Evolutionary conservation across 495 filamentous ascomycete species (phyloP).

Genomic region (Platismatia glauca): DNA sequence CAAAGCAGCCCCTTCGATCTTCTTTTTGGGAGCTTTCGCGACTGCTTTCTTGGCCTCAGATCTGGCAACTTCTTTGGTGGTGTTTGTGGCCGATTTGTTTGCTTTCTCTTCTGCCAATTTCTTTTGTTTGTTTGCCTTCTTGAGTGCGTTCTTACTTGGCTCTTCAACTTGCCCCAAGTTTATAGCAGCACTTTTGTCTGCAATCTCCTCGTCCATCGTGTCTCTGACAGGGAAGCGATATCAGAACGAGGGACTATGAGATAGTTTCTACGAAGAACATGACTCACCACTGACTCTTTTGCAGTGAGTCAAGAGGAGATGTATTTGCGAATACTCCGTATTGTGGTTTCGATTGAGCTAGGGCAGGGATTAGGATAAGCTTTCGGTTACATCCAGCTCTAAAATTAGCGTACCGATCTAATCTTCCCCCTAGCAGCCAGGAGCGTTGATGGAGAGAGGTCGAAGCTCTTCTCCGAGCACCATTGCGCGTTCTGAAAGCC

Average conservation of each 20-base stretch:
- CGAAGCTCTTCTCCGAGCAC: neutral
- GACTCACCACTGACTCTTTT: neutral
- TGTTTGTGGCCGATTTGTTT: slow-evolving; percentile 54
- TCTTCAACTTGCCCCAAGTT: slow-evolving; percentile 13
- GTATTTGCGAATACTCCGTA: neutral
- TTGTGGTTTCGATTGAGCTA: neutral
- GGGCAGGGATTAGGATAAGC: slow-evolving; percentile 1
- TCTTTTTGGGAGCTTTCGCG: slow-evolving; percentile 39
- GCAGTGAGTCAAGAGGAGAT: neutral
- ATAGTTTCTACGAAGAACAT: neutral
- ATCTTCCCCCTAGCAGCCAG: slow-evolving; percentile 2
- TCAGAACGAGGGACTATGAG: neutral
- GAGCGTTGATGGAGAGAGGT: slow-evolving; percentile 3
- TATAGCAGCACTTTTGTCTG: slow-evolving; percentile 21
- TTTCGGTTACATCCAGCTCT: slow-evolving; percentile 8
- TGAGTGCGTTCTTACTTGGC: slow-evolving; percentile 57
- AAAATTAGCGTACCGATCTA: slow-evolving; percentile 4
- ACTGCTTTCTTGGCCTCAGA: slow-evolving; percentile 35
- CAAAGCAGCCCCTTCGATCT: slow-evolving; percentile 52
- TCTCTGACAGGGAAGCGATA: neutral
- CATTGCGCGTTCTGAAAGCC: slow-evolving; percentile 7
- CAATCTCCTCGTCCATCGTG: slow-evolving; percentile 10
- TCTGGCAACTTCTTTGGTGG: slow-evolving; percentile 33
- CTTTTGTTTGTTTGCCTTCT: slow-evolving; percentile 61
- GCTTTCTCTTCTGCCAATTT: slow-evolving; percentile 59